A percentile compares a stretch with the other conserved stretches of the same genome.
These are phyloP conservation scores for Thelonectria blattea DNA, from an alignment of 2,329 filamentous ascomycete species.

Conservation along the genomic window DNA sequence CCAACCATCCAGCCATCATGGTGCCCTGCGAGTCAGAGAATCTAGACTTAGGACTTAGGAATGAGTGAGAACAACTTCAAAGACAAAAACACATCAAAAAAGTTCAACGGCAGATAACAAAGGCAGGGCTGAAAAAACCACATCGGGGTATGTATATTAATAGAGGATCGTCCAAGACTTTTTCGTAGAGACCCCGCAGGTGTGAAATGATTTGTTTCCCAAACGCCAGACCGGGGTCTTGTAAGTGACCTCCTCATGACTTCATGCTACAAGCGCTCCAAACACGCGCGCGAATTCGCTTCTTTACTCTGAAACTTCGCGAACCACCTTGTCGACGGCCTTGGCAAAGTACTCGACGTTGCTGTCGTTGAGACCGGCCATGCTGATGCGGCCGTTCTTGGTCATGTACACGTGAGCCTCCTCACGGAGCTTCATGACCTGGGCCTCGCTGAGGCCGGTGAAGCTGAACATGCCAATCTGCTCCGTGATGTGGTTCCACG, in stretches of 20 bases:
- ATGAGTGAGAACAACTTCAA: not conserved
- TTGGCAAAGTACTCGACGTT: conserved; percentile 95
- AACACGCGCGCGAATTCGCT: conserved; percentile 16
- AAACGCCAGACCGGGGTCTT: conserved; percentile 37
- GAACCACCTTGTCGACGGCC: conserved; percentile 84
- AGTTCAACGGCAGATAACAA: conserved; percentile 15
- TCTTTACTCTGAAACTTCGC: conserved; percentile 30
- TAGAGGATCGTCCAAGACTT: conserved; percentile 34
- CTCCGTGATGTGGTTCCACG: conserved; percentile 96
- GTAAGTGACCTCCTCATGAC: conserved; percentile 36
- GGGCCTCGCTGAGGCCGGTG: conserved; percentile 76
- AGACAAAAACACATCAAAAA: not conserved
- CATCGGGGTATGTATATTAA: conserved; percentile 20
- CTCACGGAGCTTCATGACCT: conserved; percentile 73
- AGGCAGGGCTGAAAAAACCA: conserved; percentile 20
- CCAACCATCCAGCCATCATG: conserved; percentile 11
- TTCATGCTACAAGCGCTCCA: conserved; percentile 33
- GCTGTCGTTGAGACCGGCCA: conserved; percentile 93
- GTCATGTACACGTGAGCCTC: conserved; percentile 88
- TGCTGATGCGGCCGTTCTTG: conserved; percentile 97
- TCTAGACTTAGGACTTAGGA: not conserved
- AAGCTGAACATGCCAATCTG: conserved; percentile 99
- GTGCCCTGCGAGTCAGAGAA: not conserved
- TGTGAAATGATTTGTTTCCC: conserved; percentile 32
- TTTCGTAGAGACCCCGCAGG: conserved; percentile 36